Evolutionary conservation across 129 eudicot species (phyloP).

Genomic region (Centella asiatica): DNA sequence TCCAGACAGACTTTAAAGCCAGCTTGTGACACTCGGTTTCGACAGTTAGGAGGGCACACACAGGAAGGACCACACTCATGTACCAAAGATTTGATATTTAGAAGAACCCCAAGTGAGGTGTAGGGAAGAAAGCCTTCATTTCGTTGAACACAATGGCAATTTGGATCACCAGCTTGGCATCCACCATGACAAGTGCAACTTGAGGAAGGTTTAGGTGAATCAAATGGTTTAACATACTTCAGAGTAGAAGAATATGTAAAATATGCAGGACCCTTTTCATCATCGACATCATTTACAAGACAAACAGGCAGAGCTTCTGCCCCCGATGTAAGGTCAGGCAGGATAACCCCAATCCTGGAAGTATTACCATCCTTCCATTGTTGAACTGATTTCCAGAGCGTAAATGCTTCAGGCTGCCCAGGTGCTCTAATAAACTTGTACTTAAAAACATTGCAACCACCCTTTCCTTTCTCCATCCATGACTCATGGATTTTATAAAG

Average conservation of each 20-base stretch:
- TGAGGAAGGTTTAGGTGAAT: conserved; percentile 24
- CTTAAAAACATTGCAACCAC: conserved; percentile 71
- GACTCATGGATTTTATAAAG: conserved; percentile 68
- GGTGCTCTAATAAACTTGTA: conserved; percentile 62
- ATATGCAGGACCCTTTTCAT: conserved; percentile 75
- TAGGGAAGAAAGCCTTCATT: conserved; percentile 71
- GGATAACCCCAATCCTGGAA: conserved; percentile 47
- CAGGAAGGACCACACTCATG: conserved; percentile 77
- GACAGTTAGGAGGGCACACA: conserved; percentile 63
- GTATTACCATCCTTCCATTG: conserved; percentile 65
- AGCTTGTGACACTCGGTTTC: conserved; percentile 69
- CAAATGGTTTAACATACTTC: conserved; percentile 45
- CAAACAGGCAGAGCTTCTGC: conserved; percentile 56
- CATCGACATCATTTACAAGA: conserved; percentile 71
- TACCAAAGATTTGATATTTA: conserved; percentile 43
- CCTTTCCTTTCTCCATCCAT: conserved; percentile 79
- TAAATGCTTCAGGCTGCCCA: conserved; percentile 74
- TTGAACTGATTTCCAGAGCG: conserved; percentile 75
- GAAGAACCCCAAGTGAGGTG: conserved; percentile 53
- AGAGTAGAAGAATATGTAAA: conserved; percentile 47
- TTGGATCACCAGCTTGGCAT: conserved; percentile 49
- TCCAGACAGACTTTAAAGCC: conserved; percentile 62
- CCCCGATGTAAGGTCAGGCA: conserved; percentile 74
- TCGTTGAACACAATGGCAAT: conserved; percentile 56
- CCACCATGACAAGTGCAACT: conserved; percentile 53